These are phyloP conservation scores for Tetrahymena thermophila DNA, from an alignment of 73 alveolate genomes.

Conservation along the genomic window DNA sequence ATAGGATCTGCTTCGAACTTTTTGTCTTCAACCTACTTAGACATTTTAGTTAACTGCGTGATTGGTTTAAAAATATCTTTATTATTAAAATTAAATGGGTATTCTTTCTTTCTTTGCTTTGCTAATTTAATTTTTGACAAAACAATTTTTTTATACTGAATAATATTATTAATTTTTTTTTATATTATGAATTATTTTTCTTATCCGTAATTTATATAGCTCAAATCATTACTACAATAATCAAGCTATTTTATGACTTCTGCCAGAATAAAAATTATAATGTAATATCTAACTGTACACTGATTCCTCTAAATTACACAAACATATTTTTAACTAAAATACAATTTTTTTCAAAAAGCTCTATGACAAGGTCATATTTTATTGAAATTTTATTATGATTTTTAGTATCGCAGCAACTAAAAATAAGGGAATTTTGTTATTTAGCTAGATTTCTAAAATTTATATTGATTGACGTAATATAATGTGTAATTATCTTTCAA, in stretches of 20 bases:
- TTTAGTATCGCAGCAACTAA: too few relatives aligned
- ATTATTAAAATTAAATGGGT: neutral
- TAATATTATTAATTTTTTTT: neutral
- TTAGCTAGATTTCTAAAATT: too few relatives aligned
- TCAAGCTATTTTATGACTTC: neutral
- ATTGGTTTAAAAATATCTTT: neutral
- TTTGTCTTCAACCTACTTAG: neutral
- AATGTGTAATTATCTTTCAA: neutral
- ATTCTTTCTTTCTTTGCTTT: neutral
- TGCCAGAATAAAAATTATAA: neutral
- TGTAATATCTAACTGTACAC: neutral
- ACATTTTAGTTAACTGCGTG: neutral
- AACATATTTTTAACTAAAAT: neutral
- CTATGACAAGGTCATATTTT: too few relatives aligned
- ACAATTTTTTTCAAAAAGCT: too few relatives aligned
- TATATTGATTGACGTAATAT: neutral
- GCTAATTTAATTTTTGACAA: neutral
- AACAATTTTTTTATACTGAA: neutral
- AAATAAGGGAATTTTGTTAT: neutral
- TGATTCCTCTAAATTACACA: neutral
- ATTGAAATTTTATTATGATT: too few relatives aligned
- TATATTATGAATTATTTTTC: neutral
- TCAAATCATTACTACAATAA: neutral
- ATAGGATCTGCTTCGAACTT: neutral
- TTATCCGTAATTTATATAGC: neutral